Base-by-base conservation (phyloP, 2,329 filamentous ascomycete species). In the Neonectria magnoliae region DNA sequence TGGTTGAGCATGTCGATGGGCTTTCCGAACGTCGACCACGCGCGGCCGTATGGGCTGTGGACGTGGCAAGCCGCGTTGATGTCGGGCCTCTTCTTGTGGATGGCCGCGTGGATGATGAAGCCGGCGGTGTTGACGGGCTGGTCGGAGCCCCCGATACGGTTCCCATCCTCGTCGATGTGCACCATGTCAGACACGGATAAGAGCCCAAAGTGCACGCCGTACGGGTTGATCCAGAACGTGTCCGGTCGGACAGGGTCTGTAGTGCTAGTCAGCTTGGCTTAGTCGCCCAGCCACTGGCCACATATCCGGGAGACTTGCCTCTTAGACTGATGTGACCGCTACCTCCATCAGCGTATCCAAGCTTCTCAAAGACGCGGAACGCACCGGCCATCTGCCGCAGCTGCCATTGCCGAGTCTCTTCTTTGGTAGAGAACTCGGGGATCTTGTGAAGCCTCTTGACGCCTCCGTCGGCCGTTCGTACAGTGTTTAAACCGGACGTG, bases 1-100 rank as follows among this genome's bases (percentile, higher is more conserved):
- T 87, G 89, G 65, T 87, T 91, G 29, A 92, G 78, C 89, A 92
- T 92, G 60, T 91, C 89, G 9, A 92, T 80, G 0, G 84, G 84
- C 6, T 79, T 81, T 1, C 83, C 88, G 73, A 92, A 92, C 0
- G 83, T 81, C 36, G 84, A 87, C 89, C 89, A 92, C 0, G 90
- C 89, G 48, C 90, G 86, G 1, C 90, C 90, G 13, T 86, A 84
- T 16, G 83, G 84, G 16, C 84, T 86, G 75, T 92, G 90, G 16
- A 87, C 84, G 69, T 92, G 90, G 74, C 89, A 91, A 5, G 89
- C 87, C 0, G 90, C 89, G 68, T 88, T 83, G 45, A 90, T 87
- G 71, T 91, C 85, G 2, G 87, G 87, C 33, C 90, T 79, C 1
- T 85, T 85, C 76, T 87, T 88, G 76, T 91, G 86, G 14, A 92